Percentiles rank a stretch among this genome's conserved stretches.
Evolutionary conservation across 2,329 filamentous ascomycete genomes (phyloP).

Genomic region (Aspergillus flavus): DNA sequence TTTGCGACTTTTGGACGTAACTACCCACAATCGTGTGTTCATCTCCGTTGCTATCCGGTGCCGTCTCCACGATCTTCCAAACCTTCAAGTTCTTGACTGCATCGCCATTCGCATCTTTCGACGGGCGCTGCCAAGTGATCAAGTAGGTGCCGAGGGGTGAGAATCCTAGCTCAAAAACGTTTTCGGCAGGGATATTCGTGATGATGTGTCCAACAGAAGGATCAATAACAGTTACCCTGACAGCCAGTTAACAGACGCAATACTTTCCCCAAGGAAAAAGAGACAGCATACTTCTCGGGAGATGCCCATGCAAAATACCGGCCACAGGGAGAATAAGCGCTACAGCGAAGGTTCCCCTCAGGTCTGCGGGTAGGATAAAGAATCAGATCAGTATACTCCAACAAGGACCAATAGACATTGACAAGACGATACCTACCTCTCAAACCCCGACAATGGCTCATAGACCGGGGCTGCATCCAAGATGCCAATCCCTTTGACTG

Average conservation of each 20-base stretch:
- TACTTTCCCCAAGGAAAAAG: not conserved
- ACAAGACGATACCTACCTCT: conserved; percentile 43
- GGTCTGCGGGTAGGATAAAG: conserved; percentile 59
- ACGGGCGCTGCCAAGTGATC: conserved; percentile 93
- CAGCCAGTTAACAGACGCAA: conserved; percentile 13
- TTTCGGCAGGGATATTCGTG: conserved; percentile 73
- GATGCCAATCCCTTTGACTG: conserved; percentile 93
- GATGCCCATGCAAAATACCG: conserved; percentile 96
- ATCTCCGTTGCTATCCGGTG: conserved; percentile 52
- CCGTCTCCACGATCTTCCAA: conserved; percentile 80
- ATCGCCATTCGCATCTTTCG: conserved; percentile 91
- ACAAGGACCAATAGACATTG: not conserved
- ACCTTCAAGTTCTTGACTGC: conserved; percentile 96
- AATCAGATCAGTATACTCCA: conserved; percentile 10
- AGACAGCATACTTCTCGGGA: conserved; percentile 63
- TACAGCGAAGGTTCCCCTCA: conserved; percentile 92
- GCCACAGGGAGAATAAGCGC: conserved; percentile 92
- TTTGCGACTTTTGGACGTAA: conserved; percentile 95
- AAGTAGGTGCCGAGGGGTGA: conserved; percentile 89
- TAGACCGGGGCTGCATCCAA: conserved; percentile 91
- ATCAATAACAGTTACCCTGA: conserved; percentile 79
- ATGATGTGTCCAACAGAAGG: conserved; percentile 74
- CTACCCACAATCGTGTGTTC: conserved; percentile 74
- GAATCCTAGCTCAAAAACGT: conserved; percentile 93
- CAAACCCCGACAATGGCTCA: conserved; percentile 78